Base-by-base conservation (phyloP, 1,139 yeast species). In the Zygoascus hellenicus region DNA sequence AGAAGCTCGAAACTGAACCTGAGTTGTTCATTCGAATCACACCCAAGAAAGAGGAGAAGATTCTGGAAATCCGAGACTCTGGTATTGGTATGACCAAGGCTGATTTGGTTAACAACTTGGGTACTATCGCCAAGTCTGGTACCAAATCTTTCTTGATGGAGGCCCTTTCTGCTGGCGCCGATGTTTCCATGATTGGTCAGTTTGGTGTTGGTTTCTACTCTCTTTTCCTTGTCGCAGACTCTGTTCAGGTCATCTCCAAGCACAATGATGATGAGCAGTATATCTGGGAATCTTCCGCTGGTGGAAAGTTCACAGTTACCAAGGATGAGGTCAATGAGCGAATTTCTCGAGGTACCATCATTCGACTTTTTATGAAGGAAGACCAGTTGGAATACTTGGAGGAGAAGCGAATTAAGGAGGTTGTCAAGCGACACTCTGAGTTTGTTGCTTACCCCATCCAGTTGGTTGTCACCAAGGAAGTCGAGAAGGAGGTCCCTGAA, bases 141-240 rank as follows among this genome's bases (percentile, higher is more conserved):
- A 94, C 99, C 65, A 94, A 94, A 78, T 87, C 95, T 60, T 94
- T 94, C 72, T 56, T 64, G 46, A 92, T 94, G 98, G 98, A 94
- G 76, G 98, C 98, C 59, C 80, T 92, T 61, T 83, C 96, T 59
- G 97, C 97, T 59, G 99, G 99, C 76, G 98, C 98, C 58, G 99
- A 94, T 72, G 97, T 94, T 58, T 89, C 97, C 58, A 94, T 94
- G 98, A 94, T 94, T 76, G 99, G 99, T 80, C 98, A 94, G 77
- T 94, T 94, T 78, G 99, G 99, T 88, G 98, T 94, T 64, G 99
- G 99, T 81, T 94, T 94, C 92, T 94, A 94, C 85, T 92, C 99
- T 50, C 80, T 92, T 62, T 94, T 94, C 87, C 83, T 94, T 77
- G 98, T 94, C 67, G 98, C 98, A 66, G 99, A 94, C 77, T 89